Evolutionary conservation across 2,329 filamentous ascomycete genomes (phyloP), one percentile per base, ranked within the genome.

Genomic region (Fusarium poae): DNA sequence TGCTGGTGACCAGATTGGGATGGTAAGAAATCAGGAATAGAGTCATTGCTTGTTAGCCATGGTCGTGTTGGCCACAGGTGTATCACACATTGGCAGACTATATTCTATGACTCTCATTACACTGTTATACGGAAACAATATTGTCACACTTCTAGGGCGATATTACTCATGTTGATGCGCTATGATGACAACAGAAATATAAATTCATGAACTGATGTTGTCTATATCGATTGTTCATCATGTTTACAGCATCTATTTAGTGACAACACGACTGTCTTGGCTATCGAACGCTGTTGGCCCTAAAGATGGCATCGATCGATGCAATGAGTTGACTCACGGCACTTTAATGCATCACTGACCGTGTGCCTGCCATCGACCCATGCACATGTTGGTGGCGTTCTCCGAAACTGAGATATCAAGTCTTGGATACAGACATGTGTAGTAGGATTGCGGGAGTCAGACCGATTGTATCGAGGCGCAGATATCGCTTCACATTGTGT

Each of bases 311-410:
- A 37, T 46, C 21, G 29, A 32, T 35, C 35, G 16, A 50, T 40
- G 11, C n/a, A 45, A 42, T 30, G 20, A 23, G 37, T 40, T 32
- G 25, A 44, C 40, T 40, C 34, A 20, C 40, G 32, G 40, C 42
- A 57, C 57, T 52, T 37, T 23, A 20, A 49, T 44, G 27, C 13
- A 30, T 32, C 18, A 29, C 29, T n/a, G 27, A 37, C 39, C 11
- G n/a, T 32, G 39, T 45, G 18, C 27, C 21, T 52, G 20, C 29
- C 43, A 46, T 20, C 16, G 35, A 23, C 37, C 42, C 21, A 42
- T 53, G 29, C 23, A 32, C 35, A 25, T 48, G 55, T 68, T 65
- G 60, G 52, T 65, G 55, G 46, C 34, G 34, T 51, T 37, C 37
- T 53, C 43, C 35, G 50, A 56, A 23, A 25, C 32, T 51, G 52